phyloP scores from a whole-genome alignment of 225 moss, liverwort and hornwort species.

The Antitrichia curtipendula region DNA sequence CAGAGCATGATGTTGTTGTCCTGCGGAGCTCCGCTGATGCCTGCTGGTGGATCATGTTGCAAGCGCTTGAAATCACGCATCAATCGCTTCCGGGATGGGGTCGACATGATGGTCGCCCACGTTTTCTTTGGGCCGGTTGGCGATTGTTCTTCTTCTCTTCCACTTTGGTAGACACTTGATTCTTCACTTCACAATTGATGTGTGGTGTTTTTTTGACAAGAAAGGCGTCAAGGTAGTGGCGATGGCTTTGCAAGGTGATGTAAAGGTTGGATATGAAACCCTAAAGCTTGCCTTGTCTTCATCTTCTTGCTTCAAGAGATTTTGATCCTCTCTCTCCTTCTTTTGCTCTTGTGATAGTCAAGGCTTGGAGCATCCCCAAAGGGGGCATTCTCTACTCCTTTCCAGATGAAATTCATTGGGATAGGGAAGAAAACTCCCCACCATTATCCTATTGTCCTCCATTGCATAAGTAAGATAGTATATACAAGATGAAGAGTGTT shows the following conservation, averaged over 20 bases:
- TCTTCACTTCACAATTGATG: not conserved
- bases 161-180: not conserved
- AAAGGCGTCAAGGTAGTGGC: not conserved
- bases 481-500: not conserved
- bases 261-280: not conserved
- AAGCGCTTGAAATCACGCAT: conserved; percentile 99
- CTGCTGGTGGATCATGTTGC: conserved; percentile 97
- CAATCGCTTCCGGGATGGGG: conserved; percentile 89
- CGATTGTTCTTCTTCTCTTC: not conserved
- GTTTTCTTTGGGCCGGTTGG: not conserved
- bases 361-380: not conserved
- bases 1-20: conserved; percentile 99
- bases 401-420: not conserved
- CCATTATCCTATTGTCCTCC: too few relatives aligned
- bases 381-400: too few relatives aligned
- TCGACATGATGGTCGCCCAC: conserved; percentile 56
- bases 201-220: not conserved
- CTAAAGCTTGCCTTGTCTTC: not conserved
- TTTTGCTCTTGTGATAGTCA: too few relatives aligned
- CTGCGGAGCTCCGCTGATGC: conserved; percentile 97
- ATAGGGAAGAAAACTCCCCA: not conserved
- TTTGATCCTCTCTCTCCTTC: not conserved
- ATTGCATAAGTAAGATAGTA: too few relatives aligned
- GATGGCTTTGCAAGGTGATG: not conserved
- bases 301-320: not conserved